Percentiles rank a stretch among this genome's conserved stretches.
These are phyloP conservation scores for Oemleria cerasiformis DNA, from an alignment of 306 rosid genomes.

Conservation along the genomic window DNA sequence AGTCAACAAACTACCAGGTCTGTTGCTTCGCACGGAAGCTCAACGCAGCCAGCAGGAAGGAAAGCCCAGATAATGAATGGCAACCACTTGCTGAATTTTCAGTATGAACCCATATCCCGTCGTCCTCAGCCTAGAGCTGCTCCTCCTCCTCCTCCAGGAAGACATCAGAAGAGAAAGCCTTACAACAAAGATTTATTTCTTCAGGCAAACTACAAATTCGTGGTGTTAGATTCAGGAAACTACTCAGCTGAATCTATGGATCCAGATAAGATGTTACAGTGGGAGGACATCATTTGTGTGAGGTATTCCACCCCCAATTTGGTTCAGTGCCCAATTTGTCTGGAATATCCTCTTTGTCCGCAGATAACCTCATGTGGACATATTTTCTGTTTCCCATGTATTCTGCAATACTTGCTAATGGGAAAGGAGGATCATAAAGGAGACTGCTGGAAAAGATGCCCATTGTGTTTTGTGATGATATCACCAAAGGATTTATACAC, in stretches of 20 bases:
- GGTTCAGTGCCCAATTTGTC: slow-evolving; percentile 94
- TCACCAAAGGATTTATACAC: slow-evolving; percentile 86
- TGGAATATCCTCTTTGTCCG: slow-evolving; percentile 85
- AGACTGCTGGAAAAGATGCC: slow-evolving; percentile 92
- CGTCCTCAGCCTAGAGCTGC: slow-evolving; percentile 66
- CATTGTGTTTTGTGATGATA: slow-evolving; percentile 84
- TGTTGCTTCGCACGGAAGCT: slow-evolving; percentile 49
- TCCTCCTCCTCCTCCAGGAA: slow-evolving; percentile 64
- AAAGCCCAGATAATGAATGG: slow-evolving; percentile 67
- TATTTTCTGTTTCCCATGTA: slow-evolving; percentile 91
- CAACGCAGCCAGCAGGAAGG: slow-evolving; percentile 47
- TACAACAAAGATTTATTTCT: slow-evolving; percentile 87
- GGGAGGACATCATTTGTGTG: slow-evolving; percentile 91
- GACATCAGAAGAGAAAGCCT: slow-evolving; percentile 69
- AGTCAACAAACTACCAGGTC: slow-evolving; percentile 39
- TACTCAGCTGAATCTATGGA: slow-evolving; percentile 60
- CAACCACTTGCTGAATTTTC: slow-evolving; percentile 87
- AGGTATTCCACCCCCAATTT: slow-evolving; percentile 69
- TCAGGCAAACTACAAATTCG: slow-evolving; percentile 92
- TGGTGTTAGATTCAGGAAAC: slow-evolving; percentile 78
- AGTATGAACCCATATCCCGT: slow-evolving; percentile 82
- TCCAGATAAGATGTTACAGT: slow-evolving; percentile 90
- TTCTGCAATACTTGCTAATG: slow-evolving; percentile 73
- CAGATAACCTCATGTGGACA: slow-evolving; percentile 98
- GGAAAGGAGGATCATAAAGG: slow-evolving; percentile 91